A percentile compares a stretch with the other conserved stretches of the same genome.
Evolutionary conservation across 345 rosid species (phyloP).

Genomic region (Excoecaria agallocha): DNA sequence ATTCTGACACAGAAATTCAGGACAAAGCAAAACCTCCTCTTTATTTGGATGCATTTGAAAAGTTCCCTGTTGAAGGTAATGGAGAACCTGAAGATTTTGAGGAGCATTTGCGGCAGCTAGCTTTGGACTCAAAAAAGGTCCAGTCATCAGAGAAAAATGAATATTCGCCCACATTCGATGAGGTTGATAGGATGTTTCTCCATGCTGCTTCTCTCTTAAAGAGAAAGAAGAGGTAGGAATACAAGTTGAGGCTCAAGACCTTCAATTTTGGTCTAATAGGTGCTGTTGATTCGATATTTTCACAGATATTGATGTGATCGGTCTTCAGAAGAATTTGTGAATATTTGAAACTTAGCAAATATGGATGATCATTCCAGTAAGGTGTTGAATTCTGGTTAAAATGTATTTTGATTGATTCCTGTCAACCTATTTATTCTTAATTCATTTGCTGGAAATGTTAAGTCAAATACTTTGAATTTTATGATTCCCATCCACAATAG

Average conservation of each 20-base stretch:
- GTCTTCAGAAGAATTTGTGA: not conserved
- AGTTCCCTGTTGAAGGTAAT: conserved; percentile 48
- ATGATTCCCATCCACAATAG: no score
- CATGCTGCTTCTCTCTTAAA: conserved; percentile 73
- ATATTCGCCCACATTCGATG: conserved; percentile 60
- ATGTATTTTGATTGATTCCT: not conserved
- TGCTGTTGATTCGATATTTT: not conserved
- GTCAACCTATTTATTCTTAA: not conserved
- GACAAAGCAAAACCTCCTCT: conserved; percentile 48
- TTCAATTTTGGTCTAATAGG: not conserved
- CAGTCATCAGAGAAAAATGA: conserved; percentile 27
- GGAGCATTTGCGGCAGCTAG: conserved; percentile 46
- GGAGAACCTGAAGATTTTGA: conserved; percentile 50
- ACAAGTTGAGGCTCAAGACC: not conserved
- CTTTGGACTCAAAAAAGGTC: conserved; percentile 26
- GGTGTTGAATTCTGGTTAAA: not conserved
- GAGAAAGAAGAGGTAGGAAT: conserved; percentile 47
- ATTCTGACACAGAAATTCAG: conserved; percentile 55
- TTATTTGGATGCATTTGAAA: conserved; percentile 68
- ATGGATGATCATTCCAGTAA: not conserved
- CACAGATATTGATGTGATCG: not conserved
- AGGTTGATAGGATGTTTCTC: conserved; percentile 78
- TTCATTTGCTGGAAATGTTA: not conserved
- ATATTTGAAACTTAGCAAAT: not conserved
- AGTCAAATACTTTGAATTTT: no score